Evolutionary conservation across 2,329 filamentous ascomycete species (phyloP), one percentile per base, ranked within the genome.

Genomic region (Penicillium aurantiogriseum): DNA sequence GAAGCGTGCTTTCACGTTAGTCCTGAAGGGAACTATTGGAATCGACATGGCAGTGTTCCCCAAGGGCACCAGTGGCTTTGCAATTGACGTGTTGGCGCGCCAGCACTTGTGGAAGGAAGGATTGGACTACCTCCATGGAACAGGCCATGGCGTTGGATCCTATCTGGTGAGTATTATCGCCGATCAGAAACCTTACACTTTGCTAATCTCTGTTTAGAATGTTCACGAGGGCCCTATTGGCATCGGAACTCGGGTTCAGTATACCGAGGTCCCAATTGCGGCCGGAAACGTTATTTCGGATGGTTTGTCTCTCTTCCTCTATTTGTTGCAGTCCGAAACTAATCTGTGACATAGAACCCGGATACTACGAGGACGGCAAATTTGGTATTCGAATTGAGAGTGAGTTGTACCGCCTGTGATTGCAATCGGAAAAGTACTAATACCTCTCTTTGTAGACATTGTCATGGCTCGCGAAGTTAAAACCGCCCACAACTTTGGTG

Each of bases 191-290:
- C 5, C 21, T 33, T 15, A 36, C 3, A 15, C 11, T 23, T 48
- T 58, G 25, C 61, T 69, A 66, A 72, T 56, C 33, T 27, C 46
- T 33, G 43, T 3, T n/a, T 52, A 80, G 69, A 99, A 99, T 65
- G 94, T 99, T 0, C 94, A 99, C 72, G 94, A 99, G 77, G 94
- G 94, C 0, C 94, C 94, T 1, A 96, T 99, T 60, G 94, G 94
- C 21, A 95, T 99, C 59, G 94, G 94, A 29, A 97, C 92, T 10
- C 85, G 94, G 44, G 86, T 95, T 39, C 90, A 95, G 67, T 97
- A 93, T 71, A 88, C 91, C 0, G 94, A 99, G 71, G 92, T 97
- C 6, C 84, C 94, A 0, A 82, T 99, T 31, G 85, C 91, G 0
- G 83, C 91, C n/a, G 94, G 94, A 44, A 97, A 99, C 68, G 93